These are phyloP conservation scores for Thuidium tamariscinum DNA, from an alignment of 225 moss, liverwort and hornwort species.

Conservation along the genomic window DNA sequence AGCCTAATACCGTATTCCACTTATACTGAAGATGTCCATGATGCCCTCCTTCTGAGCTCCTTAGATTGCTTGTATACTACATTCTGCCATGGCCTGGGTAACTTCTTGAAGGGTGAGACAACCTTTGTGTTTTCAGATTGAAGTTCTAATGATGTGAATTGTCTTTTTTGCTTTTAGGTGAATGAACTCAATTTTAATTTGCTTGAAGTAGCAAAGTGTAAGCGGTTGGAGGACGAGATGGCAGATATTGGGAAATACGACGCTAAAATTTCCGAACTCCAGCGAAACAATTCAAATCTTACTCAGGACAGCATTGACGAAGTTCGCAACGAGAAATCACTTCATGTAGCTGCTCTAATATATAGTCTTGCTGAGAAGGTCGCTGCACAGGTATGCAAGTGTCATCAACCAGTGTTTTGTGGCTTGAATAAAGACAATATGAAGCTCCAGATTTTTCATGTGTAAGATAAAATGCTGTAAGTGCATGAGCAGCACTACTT, in stretches of 20 bases:
- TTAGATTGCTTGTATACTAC: not conserved
- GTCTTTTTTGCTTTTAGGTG: constrained; percentile 15
- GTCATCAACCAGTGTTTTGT: not conserved
- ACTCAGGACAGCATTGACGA: constrained; percentile 14
- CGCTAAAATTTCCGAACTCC: constrained; percentile 55
- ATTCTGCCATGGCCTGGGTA: not conserved
- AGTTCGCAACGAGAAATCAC: constrained; percentile 19
- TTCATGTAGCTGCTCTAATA: constrained; percentile 37
- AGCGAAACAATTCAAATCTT: constrained; percentile 41
- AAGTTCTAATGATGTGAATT: not conserved
- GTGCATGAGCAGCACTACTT: not conserved
- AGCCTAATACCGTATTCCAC: not conserved
- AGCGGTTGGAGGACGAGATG: constrained; percentile 51
- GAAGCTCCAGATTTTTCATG: not conserved
- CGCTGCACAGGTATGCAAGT: constrained; percentile 44
- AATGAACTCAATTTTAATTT: constrained; percentile 49
- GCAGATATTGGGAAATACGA: constrained; percentile 48
- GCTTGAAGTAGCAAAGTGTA: constrained; percentile 35
- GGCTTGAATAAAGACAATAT: not conserved
- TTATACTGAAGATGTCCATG: not conserved
- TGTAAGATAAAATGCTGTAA: not conserved
- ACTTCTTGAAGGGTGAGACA: not conserved
- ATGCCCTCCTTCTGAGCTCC: not conserved
- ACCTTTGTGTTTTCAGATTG: not conserved
- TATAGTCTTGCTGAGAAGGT: constrained; percentile 50